Evolutionary conservation across 805 yeast species (phyloP), one percentile per base, ranked within the genome.

Genomic region (Danielia oregonensis): DNA sequence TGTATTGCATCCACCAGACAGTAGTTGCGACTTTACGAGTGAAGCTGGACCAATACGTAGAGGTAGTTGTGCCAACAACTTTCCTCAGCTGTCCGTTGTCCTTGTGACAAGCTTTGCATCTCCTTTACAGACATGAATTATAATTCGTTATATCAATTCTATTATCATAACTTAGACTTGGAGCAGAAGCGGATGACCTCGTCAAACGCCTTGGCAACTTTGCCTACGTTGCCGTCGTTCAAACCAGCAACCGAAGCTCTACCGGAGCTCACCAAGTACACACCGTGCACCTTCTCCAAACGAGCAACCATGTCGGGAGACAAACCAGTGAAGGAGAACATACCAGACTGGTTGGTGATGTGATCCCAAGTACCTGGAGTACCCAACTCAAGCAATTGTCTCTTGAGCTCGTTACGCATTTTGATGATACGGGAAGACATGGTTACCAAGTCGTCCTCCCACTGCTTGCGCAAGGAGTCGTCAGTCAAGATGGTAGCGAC

Each of bases 311-410:
- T 91, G 21, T 76, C 82, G 18, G 82, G 68, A 5, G 74, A 63
- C 50, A 91, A 73, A 2, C 96, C 98, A 19, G 97, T 91, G 67
- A 81, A 91, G 23, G 96, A 87, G 60, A 91, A 91, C 97, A 91
- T 91, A 51, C 98, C 98, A 43, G 86, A 83, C 70, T 93, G 98
- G 44, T 72, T 70, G 30, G 79, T 82, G 52, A 91, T 86, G 64
- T 91, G 97, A 48, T 78, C 83, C 97, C 97, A 91, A 51, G 70
- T 76, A 30, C 96, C 96, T 19, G 96, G 95, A 16, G 97, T 87
- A 14, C 53, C 48, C 43, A 86, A 75, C 34, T 63, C 41, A 32
- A 72, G 74, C 42, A 91, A 72, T 40, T 72, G 72, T 36, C 68
- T 70, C 55, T 80, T 75, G 52, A 91, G 73, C 13, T 70, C 72